Conservation (phyloP, 2,329 filamentous ascomycete species). For the Penicillium sp. region DNA sequence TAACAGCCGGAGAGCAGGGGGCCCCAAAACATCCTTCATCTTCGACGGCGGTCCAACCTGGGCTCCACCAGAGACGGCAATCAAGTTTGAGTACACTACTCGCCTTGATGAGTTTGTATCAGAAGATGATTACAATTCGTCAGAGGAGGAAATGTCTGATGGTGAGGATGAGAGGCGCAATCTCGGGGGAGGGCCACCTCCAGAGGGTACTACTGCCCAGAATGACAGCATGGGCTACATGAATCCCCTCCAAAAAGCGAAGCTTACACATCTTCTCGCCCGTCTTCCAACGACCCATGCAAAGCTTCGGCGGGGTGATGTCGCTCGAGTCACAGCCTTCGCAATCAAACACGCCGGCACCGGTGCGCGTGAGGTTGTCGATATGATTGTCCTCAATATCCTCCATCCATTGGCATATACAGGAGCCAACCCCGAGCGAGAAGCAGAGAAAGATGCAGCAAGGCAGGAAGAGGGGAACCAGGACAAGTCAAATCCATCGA, state of each 20-base stretch:
- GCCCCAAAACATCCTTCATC: slow-evolving; percentile 58
- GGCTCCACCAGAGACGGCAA: slow-evolving; percentile 69
- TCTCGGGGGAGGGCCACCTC: slow-evolving; percentile 43
- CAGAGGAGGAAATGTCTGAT: slow-evolving; percentile 73
- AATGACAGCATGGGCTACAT: slow-evolving; percentile 65
- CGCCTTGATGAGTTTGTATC: slow-evolving; percentile 76
- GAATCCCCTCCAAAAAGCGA: slow-evolving; percentile 80
- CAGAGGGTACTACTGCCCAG: slow-evolving; percentile 39
- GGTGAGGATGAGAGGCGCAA: slow-evolving; percentile 47
- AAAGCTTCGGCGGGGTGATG: slow-evolving; percentile 77
- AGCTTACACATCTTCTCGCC: slow-evolving; percentile 79
- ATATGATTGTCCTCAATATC: slow-evolving; percentile 82
- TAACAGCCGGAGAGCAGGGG: slow-evolving; percentile 40
- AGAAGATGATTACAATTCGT: slow-evolving; percentile 82
- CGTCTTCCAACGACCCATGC: slow-evolving; percentile 75
- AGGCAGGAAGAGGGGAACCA: slow-evolving; percentile 40
- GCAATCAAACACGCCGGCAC: slow-evolving; percentile 83
- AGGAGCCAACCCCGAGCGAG: slow-evolving; percentile 63
- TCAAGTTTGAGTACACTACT: slow-evolving; percentile 82
- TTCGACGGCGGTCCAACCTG: slow-evolving; percentile 79
- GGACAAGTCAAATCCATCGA: slow-evolving; percentile 34
- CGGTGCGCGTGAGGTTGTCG: slow-evolving; percentile 88
- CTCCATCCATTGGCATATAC: slow-evolving; percentile 73
- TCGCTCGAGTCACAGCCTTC: slow-evolving; percentile 83
- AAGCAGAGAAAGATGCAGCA: slow-evolving; percentile 31